These are phyloP conservation scores for Xylaria sp. DNA, from an alignment of 2,329 filamentous ascomycete genomes.

Conservation along the genomic window DNA sequence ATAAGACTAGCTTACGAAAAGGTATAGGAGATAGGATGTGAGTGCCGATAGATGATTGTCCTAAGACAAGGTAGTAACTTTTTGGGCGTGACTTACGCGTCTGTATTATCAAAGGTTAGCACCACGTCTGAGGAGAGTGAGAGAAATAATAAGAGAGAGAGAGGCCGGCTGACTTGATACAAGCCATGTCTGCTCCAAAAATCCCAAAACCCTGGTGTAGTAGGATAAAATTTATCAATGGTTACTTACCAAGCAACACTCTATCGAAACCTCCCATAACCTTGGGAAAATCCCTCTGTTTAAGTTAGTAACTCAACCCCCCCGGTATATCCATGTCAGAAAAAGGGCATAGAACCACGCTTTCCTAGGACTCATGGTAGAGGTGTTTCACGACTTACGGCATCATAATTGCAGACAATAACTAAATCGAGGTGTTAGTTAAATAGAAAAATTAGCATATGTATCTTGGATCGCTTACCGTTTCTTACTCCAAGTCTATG, in stretches of 20 bases:
- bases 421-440: slow-evolving; percentile 54
- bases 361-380: background rate
- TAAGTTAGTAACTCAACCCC: slow-evolving; percentile 7
- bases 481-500: slow-evolving; percentile 94
- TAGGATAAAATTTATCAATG: background rate
- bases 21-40: too few relatives aligned
- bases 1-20: background rate
- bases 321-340: background rate
- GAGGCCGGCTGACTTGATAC: background rate
- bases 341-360: background rate
- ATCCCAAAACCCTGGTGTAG: background rate
- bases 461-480: slow-evolving; percentile 36
- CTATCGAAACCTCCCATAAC: slow-evolving; percentile 97
- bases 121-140: background rate
- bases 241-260: slow-evolving; percentile 57
- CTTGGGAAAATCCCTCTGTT: slow-evolving; percentile 81
- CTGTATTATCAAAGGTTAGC: slow-evolving; percentile 22
- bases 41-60: background rate
- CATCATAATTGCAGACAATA: slow-evolving; percentile 95
- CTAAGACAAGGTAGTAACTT: background rate
- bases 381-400: slow-evolving; percentile 49
- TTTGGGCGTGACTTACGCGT: slow-evolving; percentile 62
- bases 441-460: background rate
- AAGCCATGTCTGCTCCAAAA: background rate
- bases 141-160: too few relatives aligned